These are phyloP conservation scores for Aspergillus flavus DNA, from an alignment of 2,329 filamentous ascomycete genomes.

Conservation along the genomic window DNA sequence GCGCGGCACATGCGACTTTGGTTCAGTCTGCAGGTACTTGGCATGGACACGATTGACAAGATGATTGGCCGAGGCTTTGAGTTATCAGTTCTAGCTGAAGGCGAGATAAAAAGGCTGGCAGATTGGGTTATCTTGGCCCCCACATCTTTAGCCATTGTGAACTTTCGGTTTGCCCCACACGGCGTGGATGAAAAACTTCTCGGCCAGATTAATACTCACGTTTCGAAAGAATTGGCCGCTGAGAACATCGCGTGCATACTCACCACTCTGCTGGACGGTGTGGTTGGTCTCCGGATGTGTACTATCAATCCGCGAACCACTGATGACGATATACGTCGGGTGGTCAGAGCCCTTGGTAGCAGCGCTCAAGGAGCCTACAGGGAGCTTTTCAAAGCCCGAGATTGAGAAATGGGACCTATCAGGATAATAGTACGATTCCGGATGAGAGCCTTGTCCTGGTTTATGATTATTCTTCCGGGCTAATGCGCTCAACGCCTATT, in stretches of 20 bases:
- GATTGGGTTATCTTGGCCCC: constrained; percentile 14
- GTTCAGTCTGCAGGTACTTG: constrained; percentile 23
- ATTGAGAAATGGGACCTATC: not conserved
- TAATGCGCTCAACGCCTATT: not conserved
- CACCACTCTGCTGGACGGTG: not conserved
- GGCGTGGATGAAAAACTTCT: not conserved
- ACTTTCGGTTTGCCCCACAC: constrained; percentile 12
- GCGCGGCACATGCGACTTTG: constrained; percentile 25
- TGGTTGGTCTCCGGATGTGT: constrained; percentile 7
- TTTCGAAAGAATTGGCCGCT: not conserved
- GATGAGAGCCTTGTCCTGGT: too few species aligned
- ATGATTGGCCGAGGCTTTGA: constrained; percentile 20
- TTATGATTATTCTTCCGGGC: not conserved
- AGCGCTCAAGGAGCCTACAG: not conserved
- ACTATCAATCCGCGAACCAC: constrained; percentile 9
- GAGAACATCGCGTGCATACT: not conserved
- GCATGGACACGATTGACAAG: constrained; percentile 16
- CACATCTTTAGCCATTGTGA: constrained; percentile 14
- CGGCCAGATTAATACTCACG: constrained; percentile 2
- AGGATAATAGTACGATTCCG: too few species aligned
- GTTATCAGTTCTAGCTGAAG: constrained; percentile 1
- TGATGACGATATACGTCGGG: constrained; percentile 3
- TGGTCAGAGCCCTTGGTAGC: not conserved
- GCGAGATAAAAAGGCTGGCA: constrained; percentile 3
- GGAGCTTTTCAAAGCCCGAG: not conserved